Percentiles rank a stretch among this genome's conserved stretches.
These are phyloP conservation scores for Neurospora tetraspora DNA, from an alignment of 495 filamentous ascomycete species.

Conservation along the genomic window DNA sequence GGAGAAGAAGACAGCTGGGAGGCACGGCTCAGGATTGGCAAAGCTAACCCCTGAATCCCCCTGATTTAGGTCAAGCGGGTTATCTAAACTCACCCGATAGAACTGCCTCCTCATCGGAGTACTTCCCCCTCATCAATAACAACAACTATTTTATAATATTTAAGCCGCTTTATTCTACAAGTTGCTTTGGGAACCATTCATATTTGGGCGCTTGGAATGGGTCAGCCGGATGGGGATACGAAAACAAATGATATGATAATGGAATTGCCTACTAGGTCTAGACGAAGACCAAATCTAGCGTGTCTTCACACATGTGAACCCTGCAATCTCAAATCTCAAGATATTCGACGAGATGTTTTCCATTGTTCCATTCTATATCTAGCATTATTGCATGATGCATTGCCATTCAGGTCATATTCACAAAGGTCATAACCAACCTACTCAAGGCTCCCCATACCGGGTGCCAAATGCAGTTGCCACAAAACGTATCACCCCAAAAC, in stretches of 20 bases:
- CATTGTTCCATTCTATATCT: too few species aligned
- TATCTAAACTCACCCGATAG: slow-evolving; percentile 11
- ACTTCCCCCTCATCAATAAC: not conserved
- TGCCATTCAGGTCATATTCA: not conserved
- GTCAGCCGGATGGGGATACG: not conserved
- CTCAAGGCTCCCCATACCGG: too few species aligned
- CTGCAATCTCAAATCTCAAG: too few species aligned
- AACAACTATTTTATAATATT: not conserved
- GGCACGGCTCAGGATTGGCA: not conserved
- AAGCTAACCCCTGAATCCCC: not conserved
- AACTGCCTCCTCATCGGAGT: not conserved
- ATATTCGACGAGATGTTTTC: too few species aligned
- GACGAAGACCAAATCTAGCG: not conserved
- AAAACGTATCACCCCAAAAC: not conserved
- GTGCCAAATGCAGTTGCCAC: too few species aligned
- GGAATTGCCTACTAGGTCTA: slow-evolving; percentile 1
- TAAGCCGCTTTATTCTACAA: not conserved
- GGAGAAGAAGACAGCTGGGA: not conserved
- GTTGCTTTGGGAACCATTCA: slow-evolving; percentile 1
- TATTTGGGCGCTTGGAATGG: slow-evolving; percentile 9
- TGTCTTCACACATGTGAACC: not conserved
- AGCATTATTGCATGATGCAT: not conserved
- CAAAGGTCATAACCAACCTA: not conserved
- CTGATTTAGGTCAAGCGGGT: slow-evolving; percentile 25
- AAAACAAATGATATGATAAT: slow-evolving; percentile 6